Base-by-base conservation (phyloP, 2,329 filamentous ascomycete species). In the Leptosphaerulina australis region DNA sequence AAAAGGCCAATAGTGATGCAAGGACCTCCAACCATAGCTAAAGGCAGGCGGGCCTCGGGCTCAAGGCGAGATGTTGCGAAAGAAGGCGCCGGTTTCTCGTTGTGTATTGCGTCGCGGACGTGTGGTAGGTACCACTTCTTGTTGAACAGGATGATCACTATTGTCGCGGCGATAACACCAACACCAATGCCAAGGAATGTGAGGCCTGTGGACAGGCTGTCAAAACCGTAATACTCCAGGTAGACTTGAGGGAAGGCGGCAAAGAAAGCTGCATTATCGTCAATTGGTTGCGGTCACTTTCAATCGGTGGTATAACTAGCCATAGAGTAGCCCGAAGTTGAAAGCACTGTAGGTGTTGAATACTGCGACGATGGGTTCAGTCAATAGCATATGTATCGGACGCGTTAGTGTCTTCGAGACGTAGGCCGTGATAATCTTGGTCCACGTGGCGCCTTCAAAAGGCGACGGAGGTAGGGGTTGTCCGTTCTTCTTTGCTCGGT, bases 351-450 rank as follows among this genome's bases (percentile, higher is more conserved):
- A 68, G 1, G 58, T 18, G 7, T 48, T 56, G 31, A 61, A 50
- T 0, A 48, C 50, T 0, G 35, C 30, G 4, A 68, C 60, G 14
- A 68, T 68, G 1, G 65, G 65, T 30, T 69, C 66, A 5, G 58
- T 55, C 20, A 63, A 31, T 0, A 68, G 54, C 66, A 51, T 77
- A 73, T 76, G 75, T 0, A 83, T 12, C 0, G 82, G 82, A 3
- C 81, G 74, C n/a, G 79, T 48, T 1, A 83, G 64, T 0, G 78
- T 73, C 24, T 49, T 55, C 7, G 57, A 44, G 14, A 38, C 49
- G 15, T 55, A 55, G 12, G 49, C 49, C 7, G 33, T 35, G 4
- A 55, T 9, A 8, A 41, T 18, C 14, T 37, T 40, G 9, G 38
- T 37, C 34, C 36, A 20, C 1, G 48, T 43, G 30, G 50, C 41